Evolutionary conservation across 495 filamentous ascomycete genomes (phyloP).

Genomic region (Sordaria brevicollis): DNA sequence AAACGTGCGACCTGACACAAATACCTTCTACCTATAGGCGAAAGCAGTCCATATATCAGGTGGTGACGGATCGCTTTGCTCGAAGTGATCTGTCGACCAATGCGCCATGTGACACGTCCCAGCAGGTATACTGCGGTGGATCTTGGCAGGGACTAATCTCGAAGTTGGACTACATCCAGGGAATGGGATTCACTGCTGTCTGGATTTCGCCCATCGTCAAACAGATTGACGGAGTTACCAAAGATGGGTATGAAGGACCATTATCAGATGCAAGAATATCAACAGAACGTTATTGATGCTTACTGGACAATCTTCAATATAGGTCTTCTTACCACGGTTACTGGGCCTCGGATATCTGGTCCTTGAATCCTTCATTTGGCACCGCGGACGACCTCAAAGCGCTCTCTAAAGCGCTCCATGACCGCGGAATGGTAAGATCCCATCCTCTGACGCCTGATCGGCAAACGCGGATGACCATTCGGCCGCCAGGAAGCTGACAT

Average conservation of each 20-base stretch:
- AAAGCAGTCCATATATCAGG: conserved; percentile 59
- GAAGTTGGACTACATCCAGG: conserved; percentile 59
- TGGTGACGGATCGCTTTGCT: conserved; percentile 68
- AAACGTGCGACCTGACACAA: not conserved
- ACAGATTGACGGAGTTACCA: conserved; percentile 42
- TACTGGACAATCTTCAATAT: not conserved
- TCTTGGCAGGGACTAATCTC: conserved; percentile 64
- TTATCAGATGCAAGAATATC: not conserved
- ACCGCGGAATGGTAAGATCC: conserved; percentile 44
- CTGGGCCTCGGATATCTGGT: conserved; percentile 61
- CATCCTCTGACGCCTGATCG: not conserved
- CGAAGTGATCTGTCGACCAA: conserved; percentile 56
- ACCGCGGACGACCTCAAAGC: conserved; percentile 53
- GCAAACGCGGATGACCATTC: not conserved
- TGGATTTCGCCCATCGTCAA: conserved; percentile 73
- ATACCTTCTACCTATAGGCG: conserved; percentile 37
- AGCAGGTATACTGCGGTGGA: conserved; percentile 60
- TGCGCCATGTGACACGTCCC: conserved; percentile 36
- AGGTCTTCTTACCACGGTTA: conserved; percentile 59
- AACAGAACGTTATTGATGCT: not conserved
- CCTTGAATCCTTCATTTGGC: conserved; percentile 56
- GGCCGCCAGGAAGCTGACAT: not conserved
- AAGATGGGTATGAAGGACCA: conserved; percentile 34
- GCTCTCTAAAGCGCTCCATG: conserved; percentile 48
- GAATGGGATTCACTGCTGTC: conserved; percentile 72